phyloP scores from a whole-genome alignment of 2,329 filamentous ascomycete genomes.

The Neopestalotiopsis rosae region DNA sequence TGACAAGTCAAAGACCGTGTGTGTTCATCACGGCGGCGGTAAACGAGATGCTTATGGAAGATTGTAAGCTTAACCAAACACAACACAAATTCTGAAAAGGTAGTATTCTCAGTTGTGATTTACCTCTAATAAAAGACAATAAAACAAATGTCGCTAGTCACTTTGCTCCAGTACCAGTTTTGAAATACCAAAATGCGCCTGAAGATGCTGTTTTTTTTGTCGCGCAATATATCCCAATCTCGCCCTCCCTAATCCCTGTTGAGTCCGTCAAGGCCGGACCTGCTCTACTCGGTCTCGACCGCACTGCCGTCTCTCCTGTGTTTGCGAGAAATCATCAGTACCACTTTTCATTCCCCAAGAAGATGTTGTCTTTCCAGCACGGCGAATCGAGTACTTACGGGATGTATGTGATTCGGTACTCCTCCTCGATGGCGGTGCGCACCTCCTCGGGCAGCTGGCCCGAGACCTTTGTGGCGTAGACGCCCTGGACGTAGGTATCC shows the following conservation, averaged over 20 bases:
- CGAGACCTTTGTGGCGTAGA: constrained; percentile 94
- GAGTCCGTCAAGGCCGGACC: neutral
- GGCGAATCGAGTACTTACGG: constrained; percentile 53
- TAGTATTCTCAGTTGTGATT: neutral
- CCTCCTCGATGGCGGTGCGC: constrained; percentile 63
- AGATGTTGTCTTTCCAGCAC: neutral
- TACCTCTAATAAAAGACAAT: neutral
- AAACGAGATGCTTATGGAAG: neutral
- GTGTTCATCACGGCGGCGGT: neutral
- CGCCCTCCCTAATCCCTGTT: neutral
- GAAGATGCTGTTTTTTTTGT: neutral
- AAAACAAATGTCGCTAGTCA: neutral
- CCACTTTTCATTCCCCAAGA: neutral
- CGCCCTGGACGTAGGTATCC: constrained; percentile 84
- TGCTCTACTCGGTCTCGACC: constrained; percentile 26
- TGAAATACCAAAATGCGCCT: neutral
- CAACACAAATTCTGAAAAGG: neutral
- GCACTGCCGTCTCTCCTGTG: constrained; percentile 31
- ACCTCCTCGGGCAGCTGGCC: constrained; percentile 76
- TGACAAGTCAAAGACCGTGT: neutral
- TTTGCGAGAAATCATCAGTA: neutral
- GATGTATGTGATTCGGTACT: constrained; percentile 68
- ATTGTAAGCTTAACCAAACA: neutral
- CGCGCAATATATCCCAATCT: neutral
- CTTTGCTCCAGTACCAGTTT: neutral